phyloP scores from a whole-genome alignment of 495 filamentous ascomycete species.

The Aspergillus campestris region DNA sequence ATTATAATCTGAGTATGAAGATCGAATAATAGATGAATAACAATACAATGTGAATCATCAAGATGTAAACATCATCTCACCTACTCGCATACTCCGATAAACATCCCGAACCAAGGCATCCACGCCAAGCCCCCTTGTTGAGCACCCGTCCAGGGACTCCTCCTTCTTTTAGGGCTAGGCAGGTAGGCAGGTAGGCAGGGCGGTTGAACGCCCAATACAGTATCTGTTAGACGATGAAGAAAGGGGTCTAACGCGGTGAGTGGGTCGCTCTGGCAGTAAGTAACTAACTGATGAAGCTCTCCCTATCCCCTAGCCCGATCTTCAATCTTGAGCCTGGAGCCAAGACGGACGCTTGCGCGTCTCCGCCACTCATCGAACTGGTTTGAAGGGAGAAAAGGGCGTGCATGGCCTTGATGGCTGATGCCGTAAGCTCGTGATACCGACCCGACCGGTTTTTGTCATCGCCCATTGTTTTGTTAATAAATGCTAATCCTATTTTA shows the following conservation, averaged over 20 bases:
- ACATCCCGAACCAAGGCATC: conserved; percentile 1
- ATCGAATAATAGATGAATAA: too few species aligned
- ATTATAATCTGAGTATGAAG: too few species aligned
- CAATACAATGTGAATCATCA: too few species aligned
- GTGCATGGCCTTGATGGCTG: too few species aligned
- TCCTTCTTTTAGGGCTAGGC: conserved; percentile 9
- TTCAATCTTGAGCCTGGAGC: conserved; percentile 10
- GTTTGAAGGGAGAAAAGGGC: conserved; percentile 6
- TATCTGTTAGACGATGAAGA: background rate
- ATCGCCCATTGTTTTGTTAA: conserved; percentile 2
- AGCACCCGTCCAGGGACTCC: conserved; percentile 1
- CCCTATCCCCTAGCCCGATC: conserved; percentile 27
- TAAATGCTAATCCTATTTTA: background rate
- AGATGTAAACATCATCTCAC: too few species aligned
- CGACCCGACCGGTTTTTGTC: conserved; percentile 3
- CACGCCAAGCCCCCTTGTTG: conserved; percentile 20
- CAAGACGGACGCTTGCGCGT: conserved; percentile 44
- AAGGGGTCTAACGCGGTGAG: conserved; percentile 19
- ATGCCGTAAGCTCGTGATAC: conserved; percentile 16
- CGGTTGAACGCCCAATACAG: too few species aligned
- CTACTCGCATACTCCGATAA: too few species aligned
- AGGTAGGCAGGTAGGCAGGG: conserved; percentile 7
- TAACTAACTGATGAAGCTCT: too few species aligned
- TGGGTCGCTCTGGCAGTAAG: background rate
- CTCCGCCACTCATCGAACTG: conserved; percentile 24